Evolutionary conservation across 768 basidiomycete genomes (phyloP).

Genomic region (Mycena galopus): DNA sequence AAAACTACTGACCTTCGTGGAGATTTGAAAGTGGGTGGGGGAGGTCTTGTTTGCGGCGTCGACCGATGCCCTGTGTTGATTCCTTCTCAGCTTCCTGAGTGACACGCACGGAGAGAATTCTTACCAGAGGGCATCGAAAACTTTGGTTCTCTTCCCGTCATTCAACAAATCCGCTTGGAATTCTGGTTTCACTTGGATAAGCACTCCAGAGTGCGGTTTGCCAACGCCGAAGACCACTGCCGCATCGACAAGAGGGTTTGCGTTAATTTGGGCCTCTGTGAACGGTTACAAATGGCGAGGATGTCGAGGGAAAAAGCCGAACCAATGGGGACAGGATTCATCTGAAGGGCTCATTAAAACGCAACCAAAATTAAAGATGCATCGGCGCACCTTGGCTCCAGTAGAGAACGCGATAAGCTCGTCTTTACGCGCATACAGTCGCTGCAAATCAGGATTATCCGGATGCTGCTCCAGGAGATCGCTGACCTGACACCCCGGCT

Average conservation of each 20-base stretch:
- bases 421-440: constrained; percentile 26
- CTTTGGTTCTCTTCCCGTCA: neutral
- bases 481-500: constrained; percentile 7
- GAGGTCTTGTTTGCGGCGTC: constrained; percentile 13
- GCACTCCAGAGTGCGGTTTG: constrained; percentile 3
- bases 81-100: neutral
- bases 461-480: constrained; percentile 32
- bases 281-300: neutral
- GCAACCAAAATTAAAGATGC: neutral
- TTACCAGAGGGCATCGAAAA: constrained; percentile 1
- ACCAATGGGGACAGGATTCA: constrained; percentile 22
- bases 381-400: constrained; percentile 13
- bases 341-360: neutral
- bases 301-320: neutral
- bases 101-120: neutral
- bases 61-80: constrained; percentile 14
- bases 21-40: constrained; percentile 9
- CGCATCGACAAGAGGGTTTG: constrained; percentile 16
- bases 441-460: constrained; percentile 15
- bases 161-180: neutral
- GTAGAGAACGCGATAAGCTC: constrained; percentile 6
- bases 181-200: constrained; percentile 24
- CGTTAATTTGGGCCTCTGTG: constrained; percentile 19
- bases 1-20: neutral
- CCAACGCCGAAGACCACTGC: constrained; percentile 12